Evolutionary conservation across 1,139 yeast species (phyloP), one percentile per base, ranked within the genome.

Genomic region (Pichia kudriavzevii): DNA sequence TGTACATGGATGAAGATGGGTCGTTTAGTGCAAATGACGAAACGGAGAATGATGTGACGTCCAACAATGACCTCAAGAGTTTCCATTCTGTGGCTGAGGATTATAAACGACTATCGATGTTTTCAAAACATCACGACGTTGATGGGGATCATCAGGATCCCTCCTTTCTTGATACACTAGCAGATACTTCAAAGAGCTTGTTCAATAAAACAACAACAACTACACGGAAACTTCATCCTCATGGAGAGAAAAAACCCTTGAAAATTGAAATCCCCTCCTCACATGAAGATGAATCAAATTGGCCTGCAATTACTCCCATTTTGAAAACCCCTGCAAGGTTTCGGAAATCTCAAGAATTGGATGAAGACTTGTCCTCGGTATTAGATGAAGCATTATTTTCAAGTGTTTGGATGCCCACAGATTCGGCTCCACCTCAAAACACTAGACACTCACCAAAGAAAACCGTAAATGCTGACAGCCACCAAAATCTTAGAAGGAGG

Each of bases 391-490:
- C 43, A 3, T 26, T 42, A 17, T 31, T 25, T 18, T 27, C 25
- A 14, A 34, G 38, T 18, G 33, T 34, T 14, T 39, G 42, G 42
- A 39, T 39, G 42, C 41, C 36, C 16, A 32, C 27, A 9, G 22
- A 31, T 11, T 21, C 25, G 18, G 16, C 16, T 10, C 6, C 16
- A 7, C 14, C 17, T 2, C 10, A 22, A 7, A 21, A 21, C 6
- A n/a, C 7, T 6, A 22, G 5, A 8, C 10, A 7, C 13, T 28
- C 16, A 7, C 18, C 22, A 11, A 4, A 8, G 11, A 21, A 22
- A 11, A 23, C 17, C 4, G 16, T 22, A 10, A 10, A 14, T 8
- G 30, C 37, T 10, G 13, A n/a, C 13, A n/a, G 12, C 5, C 11
- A 28, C 4, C 16, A 31, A 23, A 26, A 31, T 16, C 10, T 23